Percentiles rank a stretch among this genome's conserved stretches.
phyloP scores from a whole-genome alignment of 805 yeast species.

The Wickerhamomyces sydowiorum region DNA sequence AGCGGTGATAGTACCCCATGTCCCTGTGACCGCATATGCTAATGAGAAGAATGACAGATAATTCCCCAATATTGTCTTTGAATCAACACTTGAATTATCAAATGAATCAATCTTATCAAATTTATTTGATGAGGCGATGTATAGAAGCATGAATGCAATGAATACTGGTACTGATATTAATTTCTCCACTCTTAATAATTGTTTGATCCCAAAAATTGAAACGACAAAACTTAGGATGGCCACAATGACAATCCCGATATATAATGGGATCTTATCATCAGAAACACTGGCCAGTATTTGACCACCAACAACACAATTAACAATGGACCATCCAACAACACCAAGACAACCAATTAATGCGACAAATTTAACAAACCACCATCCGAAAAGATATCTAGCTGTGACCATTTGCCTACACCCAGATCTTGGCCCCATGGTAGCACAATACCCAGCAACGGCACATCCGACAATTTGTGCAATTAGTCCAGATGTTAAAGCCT shows the following conservation, averaged over 20 bases:
- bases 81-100: slow-evolving; percentile 26
- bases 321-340: slow-evolving; percentile 89
- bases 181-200: slow-evolving; percentile 63
- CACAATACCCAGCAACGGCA: slow-evolving; percentile 72
- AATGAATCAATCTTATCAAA: slow-evolving; percentile 28
- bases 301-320: slow-evolving; percentile 86
- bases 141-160: slow-evolving; percentile 60
- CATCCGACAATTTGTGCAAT: slow-evolving; percentile 67
- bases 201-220: slow-evolving; percentile 74
- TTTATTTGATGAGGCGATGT: slow-evolving; percentile 50
- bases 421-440: slow-evolving; percentile 85
- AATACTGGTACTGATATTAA: slow-evolving; percentile 64
- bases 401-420: slow-evolving; percentile 89
- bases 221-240: slow-evolving; percentile 57
- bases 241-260: slow-evolving; percentile 71
- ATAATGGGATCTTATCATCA: slow-evolving; percentile 58
- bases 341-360: slow-evolving; percentile 70
- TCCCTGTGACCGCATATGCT: slow-evolving; percentile 71
- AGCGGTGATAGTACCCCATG: slow-evolving; percentile 86
- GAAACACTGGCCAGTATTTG: slow-evolving; percentile 68
- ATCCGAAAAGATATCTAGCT: slow-evolving; percentile 75
- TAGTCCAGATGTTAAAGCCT: slow-evolving; percentile 57
- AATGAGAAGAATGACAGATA: slow-evolving; percentile 69
- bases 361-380: slow-evolving; percentile 77
- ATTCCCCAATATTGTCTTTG: slow-evolving; percentile 51